These are phyloP conservation scores for Naganishia sp. DNA, from an alignment of 1,284 basidiomycete species.

Conservation along the genomic window DNA sequence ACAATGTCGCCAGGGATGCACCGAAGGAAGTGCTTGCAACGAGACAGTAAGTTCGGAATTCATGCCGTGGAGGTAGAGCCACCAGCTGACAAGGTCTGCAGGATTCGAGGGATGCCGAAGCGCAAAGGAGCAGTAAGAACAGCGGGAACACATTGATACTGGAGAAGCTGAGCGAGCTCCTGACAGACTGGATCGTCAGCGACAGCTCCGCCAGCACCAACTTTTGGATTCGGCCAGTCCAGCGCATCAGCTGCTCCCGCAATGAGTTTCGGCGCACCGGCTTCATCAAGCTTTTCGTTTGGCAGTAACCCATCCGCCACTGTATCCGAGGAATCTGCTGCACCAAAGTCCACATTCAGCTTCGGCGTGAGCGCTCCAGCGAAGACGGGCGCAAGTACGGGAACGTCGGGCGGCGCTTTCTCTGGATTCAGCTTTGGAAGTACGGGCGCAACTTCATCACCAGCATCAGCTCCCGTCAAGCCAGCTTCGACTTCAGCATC, in stretches of 20 bases:
- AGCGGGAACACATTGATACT: neutral
- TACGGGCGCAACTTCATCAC: conserved; percentile 14
- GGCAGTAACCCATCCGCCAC: conserved; percentile 25
- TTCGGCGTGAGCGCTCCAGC: conserved; percentile 19
- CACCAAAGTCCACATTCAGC: conserved; percentile 1
- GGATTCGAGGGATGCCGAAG: conserved; percentile 54
- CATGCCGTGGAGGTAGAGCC: neutral
- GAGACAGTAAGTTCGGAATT: conserved; percentile 39
- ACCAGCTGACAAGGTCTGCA: conserved; percentile 33
- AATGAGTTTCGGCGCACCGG: conserved; percentile 11
- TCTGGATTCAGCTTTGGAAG: conserved; percentile 38
- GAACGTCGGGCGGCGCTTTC: conserved; percentile 33
- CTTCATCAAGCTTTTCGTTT: conserved; percentile 32
- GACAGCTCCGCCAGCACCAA: neutral
- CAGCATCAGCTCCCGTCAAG: conserved; percentile 23
- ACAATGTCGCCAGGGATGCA: conserved; percentile 60
- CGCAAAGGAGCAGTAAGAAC: conserved; percentile 34
- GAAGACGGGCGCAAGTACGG: conserved; percentile 6
- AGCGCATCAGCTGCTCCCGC: neutral
- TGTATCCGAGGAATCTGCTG: conserved; percentile 29
- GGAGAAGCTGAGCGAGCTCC: neutral
- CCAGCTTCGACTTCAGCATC: conserved; percentile 5
- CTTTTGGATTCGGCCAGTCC: conserved; percentile 18
- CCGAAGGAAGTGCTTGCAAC: conserved; percentile 52
- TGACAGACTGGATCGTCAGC: neutral